Percentiles rank a stretch among this genome's conserved stretches.
These are phyloP conservation scores for Nitzschia sp. DNA, from an alignment of 108 stramenopile genomes.

Conservation along the genomic window DNA sequence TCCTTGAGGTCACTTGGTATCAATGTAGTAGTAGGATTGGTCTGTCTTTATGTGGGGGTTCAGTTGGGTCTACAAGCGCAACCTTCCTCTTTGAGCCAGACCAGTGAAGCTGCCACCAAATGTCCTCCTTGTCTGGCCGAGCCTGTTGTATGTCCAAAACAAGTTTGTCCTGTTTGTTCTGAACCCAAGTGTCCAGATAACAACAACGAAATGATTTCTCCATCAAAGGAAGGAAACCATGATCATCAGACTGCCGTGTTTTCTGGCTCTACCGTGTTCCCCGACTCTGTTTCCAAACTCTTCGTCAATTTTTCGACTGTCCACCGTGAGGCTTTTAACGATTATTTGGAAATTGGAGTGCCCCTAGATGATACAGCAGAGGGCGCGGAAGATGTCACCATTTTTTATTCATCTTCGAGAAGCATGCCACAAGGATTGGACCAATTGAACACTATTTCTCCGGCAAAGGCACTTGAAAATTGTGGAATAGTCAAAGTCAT, in stretches of 20 bases:
- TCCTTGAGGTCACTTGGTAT: constrained; percentile 19
- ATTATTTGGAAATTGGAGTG: constrained; percentile 29
- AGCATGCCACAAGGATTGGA: constrained; percentile 33
- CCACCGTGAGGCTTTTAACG: constrained; percentile 26
- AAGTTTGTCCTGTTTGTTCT: too few relatives aligned
- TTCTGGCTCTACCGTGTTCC: constrained; percentile 1
- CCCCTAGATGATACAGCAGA: constrained; percentile 26
- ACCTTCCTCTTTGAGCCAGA: too few relatives aligned
- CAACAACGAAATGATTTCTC: too few relatives aligned
- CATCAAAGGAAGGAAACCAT: too few relatives aligned
- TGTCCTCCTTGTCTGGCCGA: too few relatives aligned
- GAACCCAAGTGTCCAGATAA: too few relatives aligned
- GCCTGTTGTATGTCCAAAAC: too few relatives aligned
- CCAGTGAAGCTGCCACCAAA: too few relatives aligned
- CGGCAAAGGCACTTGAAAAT: constrained; percentile 57
- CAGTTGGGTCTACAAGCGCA: constrained; percentile 5
- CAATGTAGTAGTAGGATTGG: constrained; percentile 19
- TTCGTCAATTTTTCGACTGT: constrained; percentile 26
- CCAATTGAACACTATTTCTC: background rate
- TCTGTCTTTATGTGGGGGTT: constrained; percentile 34
- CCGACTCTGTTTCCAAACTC: constrained; percentile 19
- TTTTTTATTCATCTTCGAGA: constrained; percentile 26
- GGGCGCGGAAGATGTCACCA: constrained; percentile 22
- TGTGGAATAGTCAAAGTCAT: constrained; percentile 72
- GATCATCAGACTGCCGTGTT: too few relatives aligned